Evolutionary conservation across 2,329 filamentous ascomycete species (phyloP).

Genomic region (Colletotrichum acutatum): DNA sequence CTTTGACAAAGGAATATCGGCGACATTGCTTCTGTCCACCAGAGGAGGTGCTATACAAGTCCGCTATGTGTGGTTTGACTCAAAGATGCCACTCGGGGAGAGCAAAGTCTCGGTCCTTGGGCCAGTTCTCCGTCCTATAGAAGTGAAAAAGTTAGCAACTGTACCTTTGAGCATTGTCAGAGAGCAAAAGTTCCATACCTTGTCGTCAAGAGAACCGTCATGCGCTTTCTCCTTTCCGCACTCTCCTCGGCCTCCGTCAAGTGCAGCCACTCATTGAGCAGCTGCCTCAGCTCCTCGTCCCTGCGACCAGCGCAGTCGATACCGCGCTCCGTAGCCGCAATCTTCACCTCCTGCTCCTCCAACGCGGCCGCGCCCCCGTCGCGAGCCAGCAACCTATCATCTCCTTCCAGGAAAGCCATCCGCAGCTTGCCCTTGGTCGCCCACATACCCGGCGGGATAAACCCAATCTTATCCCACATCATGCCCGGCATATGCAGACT

Average conservation of each 20-base stretch:
- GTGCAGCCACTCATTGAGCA: slow-evolving; percentile 60
- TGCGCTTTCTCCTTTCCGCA: slow-evolving; percentile 50
- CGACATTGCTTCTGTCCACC: not conserved
- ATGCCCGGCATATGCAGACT: slow-evolving; percentile 57
- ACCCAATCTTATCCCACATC: slow-evolving; percentile 62
- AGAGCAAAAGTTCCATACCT: slow-evolving; percentile 44
- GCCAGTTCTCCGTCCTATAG: slow-evolving; percentile 52
- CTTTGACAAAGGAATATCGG: not conserved
- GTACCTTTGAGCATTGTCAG: not conserved
- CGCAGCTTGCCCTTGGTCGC: slow-evolving; percentile 61
- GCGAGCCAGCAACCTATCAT: slow-evolving; percentile 75
- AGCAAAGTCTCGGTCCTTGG: slow-evolving; percentile 51
- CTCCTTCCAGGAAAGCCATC: slow-evolving; percentile 73
- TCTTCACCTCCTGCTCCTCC: slow-evolving; percentile 70
- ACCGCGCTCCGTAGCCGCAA: slow-evolving; percentile 79
- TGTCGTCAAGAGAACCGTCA: slow-evolving; percentile 53
- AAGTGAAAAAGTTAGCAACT: slow-evolving; percentile 21
- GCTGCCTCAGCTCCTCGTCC: slow-evolving; percentile 64
- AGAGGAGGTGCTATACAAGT: slow-evolving; percentile 16
- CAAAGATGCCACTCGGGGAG: slow-evolving; percentile 55
- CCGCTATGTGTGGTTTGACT: not conserved
- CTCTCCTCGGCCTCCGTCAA: slow-evolving; percentile 52
- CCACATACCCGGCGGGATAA: slow-evolving; percentile 63
- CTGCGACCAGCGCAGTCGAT: slow-evolving; percentile 67
- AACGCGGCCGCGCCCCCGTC: slow-evolving; percentile 71